Evolutionary conservation across 345 rosid species (phyloP), one percentile per base, ranked within the genome.

Genomic region (Gossypium rotundifolium): DNA sequence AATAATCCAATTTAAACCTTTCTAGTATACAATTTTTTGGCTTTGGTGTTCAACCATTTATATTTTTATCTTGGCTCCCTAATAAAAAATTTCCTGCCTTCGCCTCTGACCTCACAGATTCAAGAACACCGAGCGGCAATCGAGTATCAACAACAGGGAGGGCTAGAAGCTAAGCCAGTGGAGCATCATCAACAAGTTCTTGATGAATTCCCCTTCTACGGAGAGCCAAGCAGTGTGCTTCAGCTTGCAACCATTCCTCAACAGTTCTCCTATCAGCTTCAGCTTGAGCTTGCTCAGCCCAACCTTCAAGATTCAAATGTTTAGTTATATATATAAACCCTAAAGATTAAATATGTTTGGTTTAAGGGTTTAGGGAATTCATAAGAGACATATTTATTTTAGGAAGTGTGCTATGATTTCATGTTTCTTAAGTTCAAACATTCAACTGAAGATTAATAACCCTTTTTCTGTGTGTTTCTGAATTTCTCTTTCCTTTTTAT

Each of bases 271-370:
- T 87, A 87, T 71, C 84, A 77, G 73, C 93, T 91, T 76, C 94
- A 91, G 84, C 93, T 88, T 51, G 88, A 91, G 84, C 93, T 88
- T 51, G 88, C 88, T 76, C 94, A 91, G 79, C 93, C 96, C 76
- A 85, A 72, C 73, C 87, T 83, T 63, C 83, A 82, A 63, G 81
- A 80, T 51, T 74, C 81, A 20, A 73, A 44, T 53, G 25, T 79
- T 64, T 72, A 72, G 58, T 51, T 4, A 12, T 72, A 45, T 51
- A 20, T 17, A 9, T 45, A 45, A 45, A 45, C 40, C 7, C 40
- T 33, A 5, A 33, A 33, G 40, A 5, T 33, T 33, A 33, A 33
- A 33, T 33, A 33, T 33, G 40, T 5, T 33, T 33, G 40, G 40
- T 33, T 33, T 33, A 33, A 33, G 40, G 40, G 40, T 33, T 33